phyloP scores from a whole-genome alignment of 306 rosid genomes.

The Cucurbita argyrosperma region DNA sequence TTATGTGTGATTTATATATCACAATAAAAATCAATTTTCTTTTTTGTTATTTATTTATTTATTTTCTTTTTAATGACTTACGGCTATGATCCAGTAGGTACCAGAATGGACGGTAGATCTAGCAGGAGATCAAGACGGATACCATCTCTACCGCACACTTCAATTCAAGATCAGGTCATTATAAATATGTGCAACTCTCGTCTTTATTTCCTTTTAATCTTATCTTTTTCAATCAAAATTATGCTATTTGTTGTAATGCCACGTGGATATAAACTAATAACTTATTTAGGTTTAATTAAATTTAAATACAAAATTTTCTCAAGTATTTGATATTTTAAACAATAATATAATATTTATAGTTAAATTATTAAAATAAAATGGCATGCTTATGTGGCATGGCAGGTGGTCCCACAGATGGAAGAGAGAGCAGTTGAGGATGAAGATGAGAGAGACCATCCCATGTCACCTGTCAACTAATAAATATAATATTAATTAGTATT shows the following conservation, averaged over 20 bases:
- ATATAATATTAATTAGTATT: neutral
- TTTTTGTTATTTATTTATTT: neutral
- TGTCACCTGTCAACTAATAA: neutral
- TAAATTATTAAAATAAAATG: neutral
- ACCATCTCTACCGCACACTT: conserved; percentile 23
- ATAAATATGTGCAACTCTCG: neutral
- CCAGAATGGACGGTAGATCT: conserved; percentile 14
- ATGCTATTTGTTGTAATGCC: neutral
- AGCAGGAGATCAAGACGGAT: conserved; percentile 23
- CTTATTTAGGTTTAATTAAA: too few species aligned
- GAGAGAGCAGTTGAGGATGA: conserved; percentile 11
- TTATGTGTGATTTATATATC: conserved; percentile 1
- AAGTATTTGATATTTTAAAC: too few species aligned
- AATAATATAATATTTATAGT: too few species aligned
- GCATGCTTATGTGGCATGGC: conserved; percentile 3
- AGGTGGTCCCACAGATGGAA: conserved; percentile 68
- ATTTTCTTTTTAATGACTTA: neutral
- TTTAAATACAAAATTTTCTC: too few species aligned
- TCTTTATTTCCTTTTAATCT: neutral
- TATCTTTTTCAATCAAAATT: neutral
- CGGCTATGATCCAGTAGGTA: conserved; percentile 8
- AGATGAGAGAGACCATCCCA: conserved; percentile 10
- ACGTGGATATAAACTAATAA: neutral
- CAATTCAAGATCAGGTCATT: conserved; percentile 47
- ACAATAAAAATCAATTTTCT: neutral